Conservation (phyloP, 225 moss, liverwort and hornwort genomes). For the Straminergon stramineum region DNA sequence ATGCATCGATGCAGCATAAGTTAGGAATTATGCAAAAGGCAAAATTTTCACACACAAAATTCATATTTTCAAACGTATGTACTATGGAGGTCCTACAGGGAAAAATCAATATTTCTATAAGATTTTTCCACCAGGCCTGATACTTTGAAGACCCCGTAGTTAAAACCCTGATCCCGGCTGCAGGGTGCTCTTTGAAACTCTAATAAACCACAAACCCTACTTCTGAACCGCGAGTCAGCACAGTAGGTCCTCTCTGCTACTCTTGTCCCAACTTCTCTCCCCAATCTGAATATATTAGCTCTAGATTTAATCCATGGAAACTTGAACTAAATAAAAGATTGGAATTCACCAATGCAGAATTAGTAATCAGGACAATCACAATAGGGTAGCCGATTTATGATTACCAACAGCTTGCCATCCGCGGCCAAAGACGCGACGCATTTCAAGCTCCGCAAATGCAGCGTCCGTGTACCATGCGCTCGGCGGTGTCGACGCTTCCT, state of each 20-base stretch:
- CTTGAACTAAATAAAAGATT: background rate
- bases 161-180: background rate
- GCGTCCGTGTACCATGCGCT: constrained; percentile 83
- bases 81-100: background rate
- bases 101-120: background rate
- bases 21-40: background rate
- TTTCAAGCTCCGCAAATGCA: constrained; percentile 52
- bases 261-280: background rate
- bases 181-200: background rate
- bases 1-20: background rate
- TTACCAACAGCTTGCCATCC: constrained; percentile 84
- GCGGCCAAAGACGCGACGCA: constrained; percentile 57
- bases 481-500: constrained; percentile 77
- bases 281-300: background rate
- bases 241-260: background rate
- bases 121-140: background rate
- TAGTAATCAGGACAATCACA: background rate
- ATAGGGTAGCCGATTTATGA: background rate
- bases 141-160: background rate
- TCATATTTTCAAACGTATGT: background rate
- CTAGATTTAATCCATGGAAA: background rate
- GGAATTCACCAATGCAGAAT: background rate
- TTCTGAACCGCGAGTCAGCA: background rate
- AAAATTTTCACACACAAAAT: background rate
- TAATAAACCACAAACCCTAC: background rate